phyloP scores from a whole-genome alignment of 345 rosid species.

The Raphanus sativus region DNA sequence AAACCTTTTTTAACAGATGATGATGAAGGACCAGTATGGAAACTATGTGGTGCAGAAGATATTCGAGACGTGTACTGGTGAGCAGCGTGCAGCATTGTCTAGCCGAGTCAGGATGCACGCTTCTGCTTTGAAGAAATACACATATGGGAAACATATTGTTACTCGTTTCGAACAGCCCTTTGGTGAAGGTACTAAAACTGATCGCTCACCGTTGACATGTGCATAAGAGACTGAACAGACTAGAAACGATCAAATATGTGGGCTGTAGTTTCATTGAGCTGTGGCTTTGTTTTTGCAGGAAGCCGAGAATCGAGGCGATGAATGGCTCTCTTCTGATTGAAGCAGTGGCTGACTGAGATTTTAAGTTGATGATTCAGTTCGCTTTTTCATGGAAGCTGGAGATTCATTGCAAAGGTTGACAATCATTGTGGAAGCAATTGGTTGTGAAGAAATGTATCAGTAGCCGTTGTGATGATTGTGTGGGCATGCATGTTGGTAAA shows the following conservation, averaged over 20 bases:
- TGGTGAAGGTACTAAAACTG: constrained; percentile 49
- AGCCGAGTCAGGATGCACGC: constrained; percentile 49
- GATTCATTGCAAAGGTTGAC: background rate
- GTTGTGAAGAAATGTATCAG: background rate
- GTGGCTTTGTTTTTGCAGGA: constrained; percentile 10
- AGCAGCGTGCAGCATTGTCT: constrained; percentile 48
- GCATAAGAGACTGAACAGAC: constrained; percentile 3
- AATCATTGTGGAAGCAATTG: constrained; percentile 10
- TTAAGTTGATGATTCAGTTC: background rate
- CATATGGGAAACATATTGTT: constrained; percentile 78
- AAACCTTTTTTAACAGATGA: constrained; percentile 37
- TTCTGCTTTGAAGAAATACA: constrained; percentile 69
- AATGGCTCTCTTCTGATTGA: constrained; percentile 1
- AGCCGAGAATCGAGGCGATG: constrained; percentile 17
- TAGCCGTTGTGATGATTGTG: constrained; percentile 36
- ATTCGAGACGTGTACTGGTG: constrained; percentile 52
- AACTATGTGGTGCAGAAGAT: constrained; percentile 76
- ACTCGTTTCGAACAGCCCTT: constrained; percentile 59
- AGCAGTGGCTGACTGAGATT: constrained; percentile 21
- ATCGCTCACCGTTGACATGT: background rate
- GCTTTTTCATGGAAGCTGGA: constrained; percentile 24
- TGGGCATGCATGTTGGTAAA: constrained; percentile 31
- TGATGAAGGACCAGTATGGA: constrained; percentile 80
- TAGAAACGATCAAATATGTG: background rate
- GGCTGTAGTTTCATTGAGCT: background rate